These are phyloP conservation scores for Fusarium siculi DNA, from an alignment of 2,329 filamentous ascomycete genomes.

Conservation along the genomic window DNA sequence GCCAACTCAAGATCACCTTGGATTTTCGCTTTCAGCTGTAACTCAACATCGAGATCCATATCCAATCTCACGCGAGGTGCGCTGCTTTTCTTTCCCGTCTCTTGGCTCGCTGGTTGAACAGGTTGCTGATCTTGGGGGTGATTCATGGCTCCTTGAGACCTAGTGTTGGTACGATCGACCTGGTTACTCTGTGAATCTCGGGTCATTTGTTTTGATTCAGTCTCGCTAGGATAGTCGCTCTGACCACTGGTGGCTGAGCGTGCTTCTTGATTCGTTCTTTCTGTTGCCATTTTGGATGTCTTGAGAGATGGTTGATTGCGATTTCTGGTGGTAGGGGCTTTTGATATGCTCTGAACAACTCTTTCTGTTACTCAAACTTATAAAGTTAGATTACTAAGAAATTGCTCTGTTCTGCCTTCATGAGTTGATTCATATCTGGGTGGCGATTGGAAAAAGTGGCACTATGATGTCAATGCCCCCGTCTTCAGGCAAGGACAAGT, in stretches of 20 bases:
- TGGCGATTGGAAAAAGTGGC: constrained; percentile 4
- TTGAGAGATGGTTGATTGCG: rapidly evolving
- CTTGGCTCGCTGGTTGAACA: neutral
- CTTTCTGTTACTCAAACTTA: rapidly evolving
- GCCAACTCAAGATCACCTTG: constrained; percentile 22
- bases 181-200: neutral
- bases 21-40: constrained; percentile 27
- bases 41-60: constrained; percentile 26
- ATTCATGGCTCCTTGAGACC: neutral
- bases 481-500: neutral
- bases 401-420: neutral
- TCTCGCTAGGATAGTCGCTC: neutral
- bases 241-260: neutral
- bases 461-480: neutral
- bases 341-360: too few relatives aligned
- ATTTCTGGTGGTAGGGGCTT: rapidly evolving
- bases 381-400: neutral
- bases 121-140: neutral
- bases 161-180: neutral
- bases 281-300: neutral
- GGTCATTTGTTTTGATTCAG: neutral
- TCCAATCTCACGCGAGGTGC: constrained; percentile 22
- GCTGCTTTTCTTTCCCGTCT: constrained; percentile 8
- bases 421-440: neutral
- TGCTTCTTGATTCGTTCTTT: neutral